Evolutionary conservation across 108 stramenopile species (phyloP).

Genomic region (Cyclotella cryptica): DNA sequence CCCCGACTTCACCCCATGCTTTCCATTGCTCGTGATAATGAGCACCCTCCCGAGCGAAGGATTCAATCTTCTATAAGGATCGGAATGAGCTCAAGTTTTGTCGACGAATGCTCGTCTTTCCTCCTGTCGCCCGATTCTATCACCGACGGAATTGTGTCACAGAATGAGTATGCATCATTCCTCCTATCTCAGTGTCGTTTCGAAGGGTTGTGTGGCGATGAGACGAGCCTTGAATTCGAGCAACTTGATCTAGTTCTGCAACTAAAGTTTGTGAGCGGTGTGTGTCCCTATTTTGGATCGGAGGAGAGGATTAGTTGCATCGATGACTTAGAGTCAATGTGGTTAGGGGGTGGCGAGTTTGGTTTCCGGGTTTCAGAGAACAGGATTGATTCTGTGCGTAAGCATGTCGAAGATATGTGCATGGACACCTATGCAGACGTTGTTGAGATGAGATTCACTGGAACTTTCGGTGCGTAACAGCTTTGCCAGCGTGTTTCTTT

Average conservation of each 20-base stretch:
- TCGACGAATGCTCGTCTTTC: constrained; percentile 6
- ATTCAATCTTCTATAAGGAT: neutral
- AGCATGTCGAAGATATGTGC: constrained; percentile 25
- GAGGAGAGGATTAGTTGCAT: constrained; percentile 30
- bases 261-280: constrained; percentile 31
- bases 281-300: constrained; percentile 23
- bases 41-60: neutral
- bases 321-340: constrained; percentile 30
- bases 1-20: neutral
- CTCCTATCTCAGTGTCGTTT: constrained; percentile 9
- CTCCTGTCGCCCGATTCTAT: constrained; percentile 15
- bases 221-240: constrained; percentile 18
- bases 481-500: neutral
- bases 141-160: constrained; percentile 37
- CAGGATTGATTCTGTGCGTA: neutral
- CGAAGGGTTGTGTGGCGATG: constrained; percentile 17
- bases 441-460: constrained; percentile 23
- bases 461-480: constrained; percentile 26
- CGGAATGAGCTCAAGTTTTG: neutral
- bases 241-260: constrained; percentile 29
- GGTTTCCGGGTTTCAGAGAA: constrained; percentile 9
- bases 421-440: constrained; percentile 21
- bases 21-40: neutral
- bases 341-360: constrained; percentile 20
- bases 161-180: constrained; percentile 30